These are phyloP conservation scores for Rhododendron ovatum DNA, from an alignment of 148 eudicot species.

Conservation along the genomic window DNA sequence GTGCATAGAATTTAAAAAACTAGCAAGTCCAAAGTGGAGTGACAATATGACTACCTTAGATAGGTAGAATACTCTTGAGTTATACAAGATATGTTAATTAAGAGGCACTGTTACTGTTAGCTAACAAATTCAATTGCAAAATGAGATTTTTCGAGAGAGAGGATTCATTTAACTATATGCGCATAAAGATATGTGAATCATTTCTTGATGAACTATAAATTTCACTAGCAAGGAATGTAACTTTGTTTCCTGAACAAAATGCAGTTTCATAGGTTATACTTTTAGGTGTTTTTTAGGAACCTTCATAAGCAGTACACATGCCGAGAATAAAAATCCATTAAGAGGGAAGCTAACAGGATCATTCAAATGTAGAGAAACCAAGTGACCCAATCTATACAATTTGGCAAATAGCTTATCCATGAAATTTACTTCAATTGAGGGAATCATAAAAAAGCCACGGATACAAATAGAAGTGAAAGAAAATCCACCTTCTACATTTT, in stretches of 20 bases:
- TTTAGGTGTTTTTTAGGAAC: neutral
- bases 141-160: neutral
- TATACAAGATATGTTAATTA: neutral
- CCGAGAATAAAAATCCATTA: neutral
- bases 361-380: neutral
- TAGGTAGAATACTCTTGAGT: neutral
- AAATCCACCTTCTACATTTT: no score
- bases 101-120: neutral
- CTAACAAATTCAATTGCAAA: neutral
- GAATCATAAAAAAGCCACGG: no score
- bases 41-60: neutral
- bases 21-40: neutral
- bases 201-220: neutral
- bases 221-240: neutral
- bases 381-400: neutral
- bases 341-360: neutral
- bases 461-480: no score
- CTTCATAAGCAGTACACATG: neutral
- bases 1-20: neutral
- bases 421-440: neutral
- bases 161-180: neutral
- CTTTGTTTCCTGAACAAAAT: neutral
- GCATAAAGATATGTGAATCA: neutral
- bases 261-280: neutral
- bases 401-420: neutral